Conservation (phyloP, 306 rosid species). For the Alnus rubra region DNA sequence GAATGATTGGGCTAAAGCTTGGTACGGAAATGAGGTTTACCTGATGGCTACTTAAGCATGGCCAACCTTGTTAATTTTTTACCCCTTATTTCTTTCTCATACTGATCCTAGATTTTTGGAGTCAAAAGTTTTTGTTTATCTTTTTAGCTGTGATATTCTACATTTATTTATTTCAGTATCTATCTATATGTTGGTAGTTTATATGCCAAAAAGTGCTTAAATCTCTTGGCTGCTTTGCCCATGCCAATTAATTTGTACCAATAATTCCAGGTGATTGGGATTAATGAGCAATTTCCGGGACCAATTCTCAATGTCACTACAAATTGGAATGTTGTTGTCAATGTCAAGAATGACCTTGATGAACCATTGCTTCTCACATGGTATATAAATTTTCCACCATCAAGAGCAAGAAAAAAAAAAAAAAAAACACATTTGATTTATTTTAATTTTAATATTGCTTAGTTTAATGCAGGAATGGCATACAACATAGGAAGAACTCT, state of each 20-base stretch:
- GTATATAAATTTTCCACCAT: constrained; percentile 43
- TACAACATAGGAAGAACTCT: constrained; percentile 83
- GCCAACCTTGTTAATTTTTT: not conserved
- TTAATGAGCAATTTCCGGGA: constrained; percentile 82
- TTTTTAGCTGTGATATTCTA: not conserved
- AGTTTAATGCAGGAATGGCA: constrained; percentile 73
- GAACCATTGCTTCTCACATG: constrained; percentile 91
- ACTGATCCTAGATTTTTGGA: not conserved
- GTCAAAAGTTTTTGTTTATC: not conserved
- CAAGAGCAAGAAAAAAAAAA: not conserved
- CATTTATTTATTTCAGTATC: not conserved
- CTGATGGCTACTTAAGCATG: not conserved
- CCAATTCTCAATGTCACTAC: constrained; percentile 80
- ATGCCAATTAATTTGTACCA: constrained; percentile 2
- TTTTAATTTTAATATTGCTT: constrained; percentile 34
- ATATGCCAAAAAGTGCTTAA: not conserved
- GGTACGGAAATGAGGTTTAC: not conserved
- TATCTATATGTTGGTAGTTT: constrained; percentile 1
- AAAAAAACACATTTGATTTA: constrained; percentile 20
- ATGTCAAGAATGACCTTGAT: constrained; percentile 81
- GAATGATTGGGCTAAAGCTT: not conserved
- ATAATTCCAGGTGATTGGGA: constrained; percentile 71
- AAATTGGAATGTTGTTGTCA: constrained; percentile 91
- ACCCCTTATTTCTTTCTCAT: not conserved
- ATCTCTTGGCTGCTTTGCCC: not conserved